Base-by-base conservation (phyloP, 2,329 filamentous ascomycete genomes). In the Claviceps maximensis region DNA sequence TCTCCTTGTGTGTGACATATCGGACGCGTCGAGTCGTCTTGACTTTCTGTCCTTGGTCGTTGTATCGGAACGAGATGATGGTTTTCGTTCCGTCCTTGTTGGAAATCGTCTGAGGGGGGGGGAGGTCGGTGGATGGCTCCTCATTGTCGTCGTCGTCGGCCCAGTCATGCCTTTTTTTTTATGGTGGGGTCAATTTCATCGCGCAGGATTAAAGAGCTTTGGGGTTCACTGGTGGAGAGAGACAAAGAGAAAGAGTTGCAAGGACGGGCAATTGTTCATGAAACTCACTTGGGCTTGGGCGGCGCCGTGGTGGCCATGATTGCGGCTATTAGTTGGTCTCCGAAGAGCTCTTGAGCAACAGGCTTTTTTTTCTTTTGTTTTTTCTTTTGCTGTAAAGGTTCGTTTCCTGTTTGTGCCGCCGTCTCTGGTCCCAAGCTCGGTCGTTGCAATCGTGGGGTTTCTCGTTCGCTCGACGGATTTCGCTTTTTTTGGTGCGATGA, bases 81-180 rank as follows among this genome's bases (percentile, higher is more conserved):
- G 94, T 98, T 75, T 96, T 95, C 64, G 89, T 95, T 68, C 94
- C 93, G 71, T 98, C 93, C 75, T 96, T 95, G 82, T 98, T 97
- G 69, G 85, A 86, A 69, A 89, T 91, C 62, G 91, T 87, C 74
- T 93, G 86, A 61, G 87, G 83, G 61, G 87, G 80, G 56, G 93
- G 93, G 63, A 98, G 86, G 54, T 82, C 78, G 59, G 71, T 70
- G 61, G 69, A 65, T 61, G 80, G 75, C 74, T 86, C 81, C 72
- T 93, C 86, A 73, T 89, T 85, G 66, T 91, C 87, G 69, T 95
- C 89, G 69, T 93, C 88, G 75, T 97, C 93, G 69, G 93, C 91
- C 91, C 91, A 97, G 79, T 96, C 90, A 62, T 77, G 74, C 68
- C 75, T 76, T 52, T 73, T 63, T 61, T 59, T 21, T 41, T 19